Base-by-base conservation (phyloP, 768 basidiomycete species). In the Suillus sp. region DNA sequence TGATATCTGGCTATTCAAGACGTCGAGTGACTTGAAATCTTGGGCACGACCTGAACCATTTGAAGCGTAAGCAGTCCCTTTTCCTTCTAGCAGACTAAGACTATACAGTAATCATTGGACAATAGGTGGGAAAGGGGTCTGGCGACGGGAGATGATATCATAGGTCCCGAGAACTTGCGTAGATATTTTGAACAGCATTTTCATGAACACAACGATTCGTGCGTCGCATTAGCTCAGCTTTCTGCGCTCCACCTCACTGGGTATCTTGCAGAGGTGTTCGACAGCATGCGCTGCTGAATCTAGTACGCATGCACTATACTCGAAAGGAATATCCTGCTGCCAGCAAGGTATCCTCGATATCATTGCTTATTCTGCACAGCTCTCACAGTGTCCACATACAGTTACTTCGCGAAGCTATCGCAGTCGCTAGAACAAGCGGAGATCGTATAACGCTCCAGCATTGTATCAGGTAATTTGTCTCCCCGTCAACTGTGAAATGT, bases 141-240 rank as follows among this genome's bases (percentile, higher is more conserved):
- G n/a, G 79, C 82, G 14, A 82, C 84, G 6, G 90, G 90, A 0
- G 92, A 94, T 72, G 87, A 87, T 65, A 85, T 85, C 51, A 67
- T 83, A 10, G 91, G 91, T 0, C 80, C 84, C 2, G 91, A 92
- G 66, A 88, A 86, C 67, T 75, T 95, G 43, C 83, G 92, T 38
- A 78, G 84, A 59, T 95, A 91, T 72, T 95, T 94, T 67, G 92
- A 94, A 71, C 93, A 94, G 64, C 89, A 86, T 69, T 95, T 95
- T 69, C 89, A 93, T 65, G 86, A 90, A 62, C 83, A 80, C 38
- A 88, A 86, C 66, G 92, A 94, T 72, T 94, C 91, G 92, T 93
- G 64, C 68, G 91, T 80, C 9, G 50, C 30, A 34, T 30, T 54
- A 45, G 5, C 48, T n/a, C 25, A 20, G 18, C 25, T 57, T 20